Base-by-base conservation (phyloP, 441 rosid genomes). In the Erodium trifolium region DNA sequence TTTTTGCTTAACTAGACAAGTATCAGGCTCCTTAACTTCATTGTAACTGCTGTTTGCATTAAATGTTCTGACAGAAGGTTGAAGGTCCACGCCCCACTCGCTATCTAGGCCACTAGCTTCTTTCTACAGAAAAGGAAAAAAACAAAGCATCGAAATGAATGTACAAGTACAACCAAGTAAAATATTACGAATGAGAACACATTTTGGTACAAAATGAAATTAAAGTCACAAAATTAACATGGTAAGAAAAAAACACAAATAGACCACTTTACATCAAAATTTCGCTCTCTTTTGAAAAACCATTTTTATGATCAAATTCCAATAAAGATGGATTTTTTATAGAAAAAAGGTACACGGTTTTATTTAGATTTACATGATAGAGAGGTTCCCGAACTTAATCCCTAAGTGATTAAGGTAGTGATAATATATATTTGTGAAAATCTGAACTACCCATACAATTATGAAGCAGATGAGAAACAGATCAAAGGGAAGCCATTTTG, bases 121-220 rank as follows among this genome's bases (percentile, higher is more conserved):
- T 63, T 80, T 86, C 93, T 88, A 81, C 43, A 55, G 76, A 37
- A 75, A 74, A 23, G 64, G 66, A 74, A 12, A 63, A 11, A 29
- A 11, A 18, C 17, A 63, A 29, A 3, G 17, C 37, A 29, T 18
- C 8, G 12, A 63, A 63, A 27, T 63, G 16, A 27, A 63, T 27
- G 13, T 29, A 29, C 11, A n/a, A n/a, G n/a, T n/a, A n/a, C 27
- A 63, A 63, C 39, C 65, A 63, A 18, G 63, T 18, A 59, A 59
- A 12, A 59, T 2, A 18, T 18, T 9, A 59, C 0, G 29, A 18
- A 17, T 8, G 63, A 16, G 62, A 55, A 1, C 13, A 11, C 51
- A 45, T 41, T 41, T 41, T 41, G 47, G 7, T 41, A 41, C 11
- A 7, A 41, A 41, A 41, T 10, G 47, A 41, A 41, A 41, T 41